phyloP scores from a whole-genome alignment of 352 stramenopile species.

The Thraustochytrium striatum region DNA sequence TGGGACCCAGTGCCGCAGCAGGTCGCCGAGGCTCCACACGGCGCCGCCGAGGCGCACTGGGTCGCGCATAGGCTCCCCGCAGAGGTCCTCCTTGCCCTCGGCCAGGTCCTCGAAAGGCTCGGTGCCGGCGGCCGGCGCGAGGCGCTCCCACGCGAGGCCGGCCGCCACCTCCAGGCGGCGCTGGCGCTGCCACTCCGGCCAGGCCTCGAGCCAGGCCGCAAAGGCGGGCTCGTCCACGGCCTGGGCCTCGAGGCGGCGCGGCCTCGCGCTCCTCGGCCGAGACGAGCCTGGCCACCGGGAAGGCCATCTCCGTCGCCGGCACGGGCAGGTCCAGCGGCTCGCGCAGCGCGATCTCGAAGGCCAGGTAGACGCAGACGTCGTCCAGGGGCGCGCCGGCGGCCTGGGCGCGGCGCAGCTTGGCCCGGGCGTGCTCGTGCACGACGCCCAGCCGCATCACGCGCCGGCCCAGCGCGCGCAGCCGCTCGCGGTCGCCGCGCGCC shows the following conservation, averaged over 20 bases:
- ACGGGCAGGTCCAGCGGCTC: constrained; percentile 3
- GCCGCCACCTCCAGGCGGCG: not conserved
- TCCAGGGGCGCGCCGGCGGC: not conserved
- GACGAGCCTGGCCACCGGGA: not conserved
- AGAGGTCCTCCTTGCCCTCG: not conserved
- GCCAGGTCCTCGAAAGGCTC: not conserved
- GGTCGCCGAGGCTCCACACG: no score
- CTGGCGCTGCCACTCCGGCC: constrained; percentile 40
- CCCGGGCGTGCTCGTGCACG: not conserved
- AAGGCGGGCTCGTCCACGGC: not conserved
- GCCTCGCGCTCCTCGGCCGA: not conserved
- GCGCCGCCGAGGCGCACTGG: not conserved
- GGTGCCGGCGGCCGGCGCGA: not conserved
- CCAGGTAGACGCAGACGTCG: constrained; percentile 5
- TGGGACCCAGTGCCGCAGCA: no score
- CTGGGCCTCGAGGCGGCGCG: not conserved
- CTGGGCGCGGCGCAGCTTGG: not conserved
- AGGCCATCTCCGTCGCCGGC: not conserved
- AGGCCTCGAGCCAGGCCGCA: constrained; percentile 1
- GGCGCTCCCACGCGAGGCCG: not conserved
- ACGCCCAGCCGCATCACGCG: constrained; percentile 9
- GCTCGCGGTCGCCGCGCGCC: constrained; percentile 6
- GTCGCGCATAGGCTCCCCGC: not conserved
- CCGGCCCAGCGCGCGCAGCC: constrained; percentile 3
- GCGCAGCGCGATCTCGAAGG: constrained; percentile 9